These are phyloP conservation scores for Saccharomycopsis oosterbeekiorum DNA, from an alignment of 805 yeast species.

Conservation along the genomic window DNA sequence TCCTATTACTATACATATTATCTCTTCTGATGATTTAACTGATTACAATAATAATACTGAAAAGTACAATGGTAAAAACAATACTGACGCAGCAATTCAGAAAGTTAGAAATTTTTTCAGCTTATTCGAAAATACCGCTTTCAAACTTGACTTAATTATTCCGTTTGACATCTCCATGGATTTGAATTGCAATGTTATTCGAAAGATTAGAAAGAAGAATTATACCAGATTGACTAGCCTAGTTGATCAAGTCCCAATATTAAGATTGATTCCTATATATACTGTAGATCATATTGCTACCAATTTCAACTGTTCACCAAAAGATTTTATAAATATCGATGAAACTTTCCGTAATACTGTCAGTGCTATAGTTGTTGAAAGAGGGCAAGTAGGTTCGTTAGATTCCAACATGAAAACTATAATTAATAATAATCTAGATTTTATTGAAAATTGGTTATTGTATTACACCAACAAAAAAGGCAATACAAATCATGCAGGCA, in stretches of 20 bases:
- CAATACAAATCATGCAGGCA: background rate
- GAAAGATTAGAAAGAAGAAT: conserved; percentile 23
- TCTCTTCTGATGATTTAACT: conserved; percentile 28
- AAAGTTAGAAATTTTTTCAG: background rate
- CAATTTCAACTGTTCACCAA: conserved; percentile 30
- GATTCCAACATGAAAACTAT: conserved; percentile 75
- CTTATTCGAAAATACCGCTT: background rate
- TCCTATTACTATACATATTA: conserved; percentile 31
- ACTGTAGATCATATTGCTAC: conserved; percentile 75
- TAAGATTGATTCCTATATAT: conserved; percentile 66
- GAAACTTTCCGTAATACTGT: conserved; percentile 51
- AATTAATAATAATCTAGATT: conserved; percentile 54
- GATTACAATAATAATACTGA: background rate
- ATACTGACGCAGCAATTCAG: background rate
- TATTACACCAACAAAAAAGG: conserved; percentile 18
- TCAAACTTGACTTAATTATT: conserved; percentile 40
- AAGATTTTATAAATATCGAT: conserved; percentile 23
- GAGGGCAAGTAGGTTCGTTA: conserved; percentile 73
- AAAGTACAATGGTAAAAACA: background rate
- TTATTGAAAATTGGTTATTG: conserved; percentile 52
- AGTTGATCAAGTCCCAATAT: conserved; percentile 37
- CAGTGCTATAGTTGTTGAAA: conserved; percentile 71
- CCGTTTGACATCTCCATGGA: conserved; percentile 57
- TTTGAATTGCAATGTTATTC: conserved; percentile 27
- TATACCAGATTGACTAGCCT: background rate